A percentile compares a stretch with the other conserved stretches of the same genome.
These are phyloP conservation scores for Sorghum bicolor DNA, from an alignment of 176 grass and related monocot species.

Conservation along the genomic window Sorghum_bicolor_NCBIv3 NC_012878.2:54577001-54577500, in stretches of 20 bases:
- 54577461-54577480: slow-evolving; percentile 1
- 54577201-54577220: neutral
- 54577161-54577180: neutral
- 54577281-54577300: neutral
- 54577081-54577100: slow-evolving; percentile 22
- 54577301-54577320: neutral
- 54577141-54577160: neutral
- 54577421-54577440: neutral
- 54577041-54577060: slow-evolving; percentile 41
- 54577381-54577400: neutral
- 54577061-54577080: slow-evolving; percentile 23
- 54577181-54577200: neutral
- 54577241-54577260: neutral
- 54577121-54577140: neutral
- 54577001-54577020: slow-evolving; percentile 31
- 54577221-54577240: neutral
- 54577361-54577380: neutral
- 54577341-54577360: neutral
- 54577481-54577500: neutral
- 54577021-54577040: slow-evolving; percentile 37
- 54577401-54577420: neutral
- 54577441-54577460: neutral
- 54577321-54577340: neutral
- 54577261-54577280: neutral
- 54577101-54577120: neutral